phyloP scores from a whole-genome alignment of 192 early-diverging fungal genomes.

The Podila epicladia region DNA sequence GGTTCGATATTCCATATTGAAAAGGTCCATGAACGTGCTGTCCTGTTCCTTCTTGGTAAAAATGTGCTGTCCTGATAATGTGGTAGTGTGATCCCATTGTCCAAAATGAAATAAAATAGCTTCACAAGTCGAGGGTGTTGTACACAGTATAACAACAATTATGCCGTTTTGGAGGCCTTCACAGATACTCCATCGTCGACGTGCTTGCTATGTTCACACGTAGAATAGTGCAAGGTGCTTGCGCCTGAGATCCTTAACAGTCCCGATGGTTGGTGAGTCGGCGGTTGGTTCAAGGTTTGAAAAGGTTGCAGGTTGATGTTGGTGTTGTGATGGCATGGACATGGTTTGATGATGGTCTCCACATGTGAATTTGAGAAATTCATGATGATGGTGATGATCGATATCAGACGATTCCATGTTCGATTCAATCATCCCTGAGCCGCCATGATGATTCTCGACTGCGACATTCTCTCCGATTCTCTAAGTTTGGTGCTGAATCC shows the following conservation, averaged over 20 bases:
- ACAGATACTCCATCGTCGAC: too few species aligned
- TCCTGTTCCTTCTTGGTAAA: background rate
- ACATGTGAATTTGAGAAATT: conserved; percentile 3
- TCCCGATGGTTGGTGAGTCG: background rate
- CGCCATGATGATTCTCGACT: background rate
- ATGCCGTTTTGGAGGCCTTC: too few species aligned
- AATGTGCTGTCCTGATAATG: background rate
- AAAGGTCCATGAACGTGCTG: background rate
- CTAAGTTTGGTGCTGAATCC: background rate
- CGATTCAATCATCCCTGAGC: background rate
- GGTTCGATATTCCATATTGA: background rate
- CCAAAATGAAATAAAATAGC: background rate
- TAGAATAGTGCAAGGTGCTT: too few species aligned
- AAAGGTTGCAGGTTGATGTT: background rate
- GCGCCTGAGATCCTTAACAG: too few species aligned
- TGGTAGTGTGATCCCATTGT: background rate
- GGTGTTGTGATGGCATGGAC: background rate
- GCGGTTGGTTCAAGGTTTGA: background rate
- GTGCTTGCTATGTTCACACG: too few species aligned
- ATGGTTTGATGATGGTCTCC: background rate
- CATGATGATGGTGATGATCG: background rate
- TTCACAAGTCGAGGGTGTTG: conserved; percentile 1
- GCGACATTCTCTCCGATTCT: background rate
- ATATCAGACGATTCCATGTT: background rate
- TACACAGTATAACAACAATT: too few species aligned